Percentiles rank a stretch among this genome's conserved stretches.
These are phyloP conservation scores for Rhynchosporium secalis DNA, from an alignment of 2,329 filamentous ascomycete genomes.

Conservation along the genomic window DNA sequence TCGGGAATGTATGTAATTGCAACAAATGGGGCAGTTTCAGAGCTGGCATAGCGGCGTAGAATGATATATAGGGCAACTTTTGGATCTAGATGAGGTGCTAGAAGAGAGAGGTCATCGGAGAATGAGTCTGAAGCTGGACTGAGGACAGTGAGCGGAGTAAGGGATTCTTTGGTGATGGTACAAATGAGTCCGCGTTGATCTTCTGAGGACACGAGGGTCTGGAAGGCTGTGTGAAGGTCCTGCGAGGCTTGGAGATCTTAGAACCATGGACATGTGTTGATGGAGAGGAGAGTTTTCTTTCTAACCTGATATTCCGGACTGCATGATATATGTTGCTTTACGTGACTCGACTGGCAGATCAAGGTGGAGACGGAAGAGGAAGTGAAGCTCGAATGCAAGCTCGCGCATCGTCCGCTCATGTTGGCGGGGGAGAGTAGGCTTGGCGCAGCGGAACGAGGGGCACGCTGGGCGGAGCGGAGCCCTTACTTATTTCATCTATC, in stretches of 20 bases:
- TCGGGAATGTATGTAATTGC: constrained; percentile 80
- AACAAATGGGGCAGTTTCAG: constrained; percentile 51
- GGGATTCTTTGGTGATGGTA: constrained; percentile 67
- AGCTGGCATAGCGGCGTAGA: constrained; percentile 64
- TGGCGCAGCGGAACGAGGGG: not conserved
- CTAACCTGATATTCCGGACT: constrained; percentile 75
- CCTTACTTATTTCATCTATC: not conserved
- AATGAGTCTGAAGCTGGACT: constrained; percentile 57
- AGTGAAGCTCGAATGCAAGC: not conserved
- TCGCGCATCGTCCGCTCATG: not conserved
- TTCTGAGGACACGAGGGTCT: constrained; percentile 61
- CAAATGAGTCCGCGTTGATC: constrained; percentile 69
- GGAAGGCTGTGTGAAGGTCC: constrained; percentile 76
- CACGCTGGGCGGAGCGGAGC: constrained; percentile 13
- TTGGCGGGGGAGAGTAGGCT: not conserved
- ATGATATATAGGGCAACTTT: constrained; percentile 73
- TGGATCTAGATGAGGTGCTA: constrained; percentile 63
- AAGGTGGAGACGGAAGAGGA: too few species aligned
- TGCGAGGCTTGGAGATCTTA: constrained; percentile 58
- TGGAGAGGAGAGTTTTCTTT: not conserved
- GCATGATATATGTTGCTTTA: constrained; percentile 51
- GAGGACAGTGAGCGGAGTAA: constrained; percentile 61
- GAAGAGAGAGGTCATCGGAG: constrained; percentile 59
- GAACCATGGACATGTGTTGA: not conserved
- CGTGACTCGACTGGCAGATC: too few species aligned